Base-by-base conservation (phyloP, 257 asterid genomes). In the Apocynum venetum region DNA sequence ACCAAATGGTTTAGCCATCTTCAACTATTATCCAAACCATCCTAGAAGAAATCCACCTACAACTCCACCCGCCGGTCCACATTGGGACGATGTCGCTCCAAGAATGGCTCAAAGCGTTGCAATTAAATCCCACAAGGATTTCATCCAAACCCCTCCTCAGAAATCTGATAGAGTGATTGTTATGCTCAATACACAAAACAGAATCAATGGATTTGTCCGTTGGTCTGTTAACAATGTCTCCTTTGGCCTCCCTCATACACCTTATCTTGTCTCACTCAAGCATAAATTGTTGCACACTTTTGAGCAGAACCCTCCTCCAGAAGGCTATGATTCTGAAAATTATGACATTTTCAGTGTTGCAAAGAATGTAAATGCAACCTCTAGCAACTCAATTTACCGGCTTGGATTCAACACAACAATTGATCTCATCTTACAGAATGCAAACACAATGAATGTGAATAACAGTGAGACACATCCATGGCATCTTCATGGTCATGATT, bases 381-480 rank as follows among this genome's bases (percentile, higher is more conserved):
- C 83, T 0, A 90, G 97, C 81, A 84, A 79, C 73, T 84, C 86
- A 0, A 88, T 87, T 1, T 95, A 95, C 36, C 67, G 94, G 73
- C 51, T 93, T 78, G 38, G 70, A 73, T 91, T 90, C 90, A 89
- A 91, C 80, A 75, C 97, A 0, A 89, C 93, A 4, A 96, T 95
- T 41, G 99, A 95, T 36, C 48, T 95, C 9, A 74, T 95, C 5
- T 49, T 95, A 78, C 99, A 95, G 66, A 95, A 95, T 14, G 97
- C 99, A 0, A 95, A 93, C 64, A 89, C 93, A 0, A 90, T 87
- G 96, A 83, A 10, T 55, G 6, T 0, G 0, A 87, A 88, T 10
- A 91, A 89, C 20, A 95, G 99, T 13, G 99, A 95, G 90, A 87
- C 97, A 3, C 99, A 95, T 85, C 98, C 99, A 2, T 95, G 99